A percentile compares a stretch with the other conserved stretches of the same genome.
Conservation (phyloP, 805 yeast genomes). For the Hanseniaspora lindneri region DNA sequence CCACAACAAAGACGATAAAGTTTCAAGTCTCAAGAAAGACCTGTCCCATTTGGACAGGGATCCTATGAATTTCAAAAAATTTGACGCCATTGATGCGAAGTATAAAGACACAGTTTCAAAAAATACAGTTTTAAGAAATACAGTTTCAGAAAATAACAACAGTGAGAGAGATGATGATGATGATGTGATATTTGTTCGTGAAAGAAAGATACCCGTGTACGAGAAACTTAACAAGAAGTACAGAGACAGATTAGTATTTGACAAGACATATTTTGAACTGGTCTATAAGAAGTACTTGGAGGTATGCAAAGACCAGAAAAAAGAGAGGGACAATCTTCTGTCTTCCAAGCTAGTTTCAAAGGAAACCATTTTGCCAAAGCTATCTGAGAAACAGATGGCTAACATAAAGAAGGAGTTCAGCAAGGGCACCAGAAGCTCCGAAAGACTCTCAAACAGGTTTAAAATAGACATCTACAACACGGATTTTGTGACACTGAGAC, state of each 20-base stretch:
- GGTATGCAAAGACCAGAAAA: conserved; percentile 31
- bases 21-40: background rate
- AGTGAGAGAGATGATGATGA: conserved; percentile 17
- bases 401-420: conserved; percentile 26
- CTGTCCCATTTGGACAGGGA: background rate
- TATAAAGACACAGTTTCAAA: conserved; percentile 15
- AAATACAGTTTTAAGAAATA: too few species aligned
- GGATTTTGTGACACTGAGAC: conserved; percentile 62
- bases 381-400: conserved; percentile 22
- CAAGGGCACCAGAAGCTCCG: conserved; percentile 20
- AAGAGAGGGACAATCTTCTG: conserved; percentile 36
- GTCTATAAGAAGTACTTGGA: conserved; percentile 22
- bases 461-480: conserved; percentile 49
- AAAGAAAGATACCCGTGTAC: conserved; percentile 25
- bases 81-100: conserved; percentile 19
- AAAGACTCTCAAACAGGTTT: conserved; percentile 25
- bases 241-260: conserved; percentile 15
- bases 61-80: background rate
- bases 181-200: conserved; percentile 25
- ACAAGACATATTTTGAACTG: conserved; percentile 21
- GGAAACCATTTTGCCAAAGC: conserved; percentile 24
- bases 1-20: background rate
- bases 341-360: conserved; percentile 33
- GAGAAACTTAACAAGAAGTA: conserved; percentile 21
- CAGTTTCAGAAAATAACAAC: background rate